Percentiles rank a stretch among this genome's conserved stretches.
Conservation (phyloP, 805 yeast species). For the Isabelozyma pseudorhagii region DNA sequence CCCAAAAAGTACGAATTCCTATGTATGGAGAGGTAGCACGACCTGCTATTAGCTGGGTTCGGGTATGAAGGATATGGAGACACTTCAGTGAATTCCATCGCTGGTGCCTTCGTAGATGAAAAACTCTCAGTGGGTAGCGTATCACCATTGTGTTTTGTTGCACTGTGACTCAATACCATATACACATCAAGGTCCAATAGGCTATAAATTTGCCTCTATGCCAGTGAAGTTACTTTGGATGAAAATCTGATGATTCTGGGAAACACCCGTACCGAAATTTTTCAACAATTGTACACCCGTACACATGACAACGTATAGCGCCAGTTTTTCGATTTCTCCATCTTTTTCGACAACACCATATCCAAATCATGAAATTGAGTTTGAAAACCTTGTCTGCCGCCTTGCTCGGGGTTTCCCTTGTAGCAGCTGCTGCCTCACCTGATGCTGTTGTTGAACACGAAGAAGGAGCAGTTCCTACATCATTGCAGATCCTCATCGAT, state of each 20-base stretch:
- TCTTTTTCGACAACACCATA: not conserved
- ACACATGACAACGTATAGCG: not conserved
- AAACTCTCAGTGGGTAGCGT: too few species aligned
- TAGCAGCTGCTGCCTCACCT: constrained; percentile 8
- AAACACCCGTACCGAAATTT: not conserved
- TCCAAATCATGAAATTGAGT: not conserved
- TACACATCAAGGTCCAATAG: too few species aligned
- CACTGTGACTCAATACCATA: too few species aligned
- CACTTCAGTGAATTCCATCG: too few species aligned
- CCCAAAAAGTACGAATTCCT: too few species aligned
- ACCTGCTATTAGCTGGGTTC: too few species aligned
- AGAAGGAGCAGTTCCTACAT: constrained; percentile 9
- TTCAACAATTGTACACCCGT: not conserved
- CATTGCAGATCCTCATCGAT: constrained; percentile 45
- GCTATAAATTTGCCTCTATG: too few species aligned
- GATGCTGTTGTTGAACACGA: constrained; percentile 6
- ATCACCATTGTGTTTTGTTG: too few species aligned
- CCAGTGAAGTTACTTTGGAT: not conserved
- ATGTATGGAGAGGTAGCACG: too few species aligned
- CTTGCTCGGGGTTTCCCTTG: constrained; percentile 5
- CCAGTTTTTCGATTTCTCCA: not conserved
- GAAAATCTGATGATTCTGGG: not conserved
- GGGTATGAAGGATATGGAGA: too few species aligned
- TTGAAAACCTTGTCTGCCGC: not conserved
- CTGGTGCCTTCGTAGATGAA: too few species aligned